Conservation (phyloP, 768 basidiomycete genomes). For the Phylloporus sp. region DNA sequence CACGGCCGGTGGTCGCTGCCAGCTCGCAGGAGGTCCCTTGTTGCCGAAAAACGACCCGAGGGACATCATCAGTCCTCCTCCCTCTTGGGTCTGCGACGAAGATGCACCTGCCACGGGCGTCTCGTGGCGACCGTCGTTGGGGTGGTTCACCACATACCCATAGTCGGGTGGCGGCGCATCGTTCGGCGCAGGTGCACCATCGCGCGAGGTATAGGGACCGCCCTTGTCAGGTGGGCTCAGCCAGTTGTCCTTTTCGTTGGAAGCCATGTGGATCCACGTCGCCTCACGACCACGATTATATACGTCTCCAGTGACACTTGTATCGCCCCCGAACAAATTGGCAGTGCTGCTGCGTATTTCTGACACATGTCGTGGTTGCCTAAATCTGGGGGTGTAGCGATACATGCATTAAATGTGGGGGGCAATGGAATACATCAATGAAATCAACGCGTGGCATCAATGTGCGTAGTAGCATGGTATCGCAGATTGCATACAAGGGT, state of each 20-base stretch:
- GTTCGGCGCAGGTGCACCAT: too few species aligned
- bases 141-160: slow-evolving; percentile 5
- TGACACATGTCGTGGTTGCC: too few species aligned
- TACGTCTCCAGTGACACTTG: not conserved
- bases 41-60: slow-evolving; percentile 26
- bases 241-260: slow-evolving; percentile 25
- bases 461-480: slow-evolving; percentile 5
- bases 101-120: not conserved
- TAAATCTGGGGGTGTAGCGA: slow-evolving; percentile 3
- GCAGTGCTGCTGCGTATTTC: too few species aligned
- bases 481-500: slow-evolving; percentile 15
- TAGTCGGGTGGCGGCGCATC: slow-evolving; percentile 12
- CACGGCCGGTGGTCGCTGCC: slow-evolving; percentile 19
- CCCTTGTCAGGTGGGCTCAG: slow-evolving; percentile 3
- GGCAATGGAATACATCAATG: slow-evolving; percentile 11
- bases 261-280: slow-evolving; percentile 14
- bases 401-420: slow-evolving; percentile 16
- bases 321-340: not conserved
- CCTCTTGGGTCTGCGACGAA: not conserved
- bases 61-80: slow-evolving; percentile 12
- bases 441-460: slow-evolving; percentile 10
- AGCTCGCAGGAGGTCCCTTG: slow-evolving; percentile 23
- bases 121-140: not conserved
- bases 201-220: not conserved
- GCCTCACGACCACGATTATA: not conserved